Evolutionary conservation across 2,329 filamentous ascomycete species (phyloP).

Genomic region (Parastagonospora avenae): DNA sequence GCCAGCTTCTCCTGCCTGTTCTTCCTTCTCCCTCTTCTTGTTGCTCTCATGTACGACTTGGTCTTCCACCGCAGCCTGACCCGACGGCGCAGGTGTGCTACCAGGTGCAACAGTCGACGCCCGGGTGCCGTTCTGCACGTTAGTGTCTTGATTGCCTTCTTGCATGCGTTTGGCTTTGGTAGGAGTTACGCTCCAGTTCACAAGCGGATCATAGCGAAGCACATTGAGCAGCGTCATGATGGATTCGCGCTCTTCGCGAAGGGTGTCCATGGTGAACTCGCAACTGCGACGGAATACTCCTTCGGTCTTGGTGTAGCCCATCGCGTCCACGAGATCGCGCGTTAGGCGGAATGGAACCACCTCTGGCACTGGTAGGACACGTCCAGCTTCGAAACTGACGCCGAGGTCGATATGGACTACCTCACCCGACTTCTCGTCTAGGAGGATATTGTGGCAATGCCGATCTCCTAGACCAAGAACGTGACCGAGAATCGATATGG

Average conservation of each 20-base stretch:
- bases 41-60: slow-evolving; percentile 32
- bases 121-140: slow-evolving; percentile 43
- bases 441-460: slow-evolving; percentile 94
- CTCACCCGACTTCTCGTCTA: slow-evolving; percentile 88
- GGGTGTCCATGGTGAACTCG: slow-evolving; percentile 92
- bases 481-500: slow-evolving; percentile 93
- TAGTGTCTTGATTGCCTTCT: slow-evolving; percentile 62
- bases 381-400: slow-evolving; percentile 94
- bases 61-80: slow-evolving; percentile 24
- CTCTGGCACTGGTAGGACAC: slow-evolving; percentile 93
- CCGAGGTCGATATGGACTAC: slow-evolving; percentile 97
- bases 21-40: slow-evolving; percentile 53
- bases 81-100: slow-evolving; percentile 37
- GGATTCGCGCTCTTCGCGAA: slow-evolving; percentile 92
- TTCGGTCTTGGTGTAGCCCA: slow-evolving; percentile 94
- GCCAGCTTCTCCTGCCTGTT: slow-evolving; percentile 80
- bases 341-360: slow-evolving; percentile 95
- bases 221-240: slow-evolving; percentile 99
- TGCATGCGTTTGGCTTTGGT: slow-evolving; percentile 70
- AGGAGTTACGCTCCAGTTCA: slow-evolving; percentile 89
- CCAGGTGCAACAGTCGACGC: slow-evolving; percentile 37
- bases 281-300: slow-evolving; percentile 97
- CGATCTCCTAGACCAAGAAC: slow-evolving; percentile 91
- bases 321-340: slow-evolving; percentile 92
- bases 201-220: slow-evolving; percentile 94